Conservation (phyloP, 2,329 filamentous ascomycete species). For the Xylaria sp. region DNA sequence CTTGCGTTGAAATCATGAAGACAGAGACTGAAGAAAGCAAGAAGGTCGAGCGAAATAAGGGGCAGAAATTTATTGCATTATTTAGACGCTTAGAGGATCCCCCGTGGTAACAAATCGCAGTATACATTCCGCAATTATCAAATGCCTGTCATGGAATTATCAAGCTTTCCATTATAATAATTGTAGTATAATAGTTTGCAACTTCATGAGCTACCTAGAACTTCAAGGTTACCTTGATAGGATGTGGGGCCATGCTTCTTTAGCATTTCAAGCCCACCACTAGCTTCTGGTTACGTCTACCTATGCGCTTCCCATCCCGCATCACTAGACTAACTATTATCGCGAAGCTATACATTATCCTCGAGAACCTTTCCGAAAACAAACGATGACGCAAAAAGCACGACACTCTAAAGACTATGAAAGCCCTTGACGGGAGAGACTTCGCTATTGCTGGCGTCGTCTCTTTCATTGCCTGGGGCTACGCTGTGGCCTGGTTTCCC, state of each 20-base stretch:
- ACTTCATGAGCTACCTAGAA: no score
- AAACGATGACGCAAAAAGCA: conserved; percentile 51
- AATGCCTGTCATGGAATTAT: background rate
- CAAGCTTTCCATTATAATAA: background rate
- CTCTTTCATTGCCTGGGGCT: conserved; percentile 87
- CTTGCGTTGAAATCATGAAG: conserved; percentile 78
- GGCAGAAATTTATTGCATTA: conserved; percentile 89
- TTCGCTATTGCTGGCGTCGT: conserved; percentile 73
- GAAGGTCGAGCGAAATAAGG: conserved; percentile 91
- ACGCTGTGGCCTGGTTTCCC: conserved; percentile 84
- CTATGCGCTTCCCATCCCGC: background rate
- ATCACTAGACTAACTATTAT: background rate
- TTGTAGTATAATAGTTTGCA: background rate
- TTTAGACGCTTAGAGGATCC: conserved; percentile 85
- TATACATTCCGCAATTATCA: background rate
- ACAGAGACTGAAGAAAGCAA: conserved; percentile 95
- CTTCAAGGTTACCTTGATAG: background rate
- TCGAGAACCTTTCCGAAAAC: conserved; percentile 13
- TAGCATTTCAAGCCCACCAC: background rate
- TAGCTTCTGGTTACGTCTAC: background rate
- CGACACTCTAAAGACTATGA: conserved; percentile 60
- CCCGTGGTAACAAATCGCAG: conserved; percentile 65
- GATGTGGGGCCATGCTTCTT: background rate
- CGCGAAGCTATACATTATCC: background rate
- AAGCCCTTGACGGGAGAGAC: conserved; percentile 77